Evolutionary conservation across 2,329 filamentous ascomycete species (phyloP).

Genomic region (Aspergillus fijiensis): DNA sequence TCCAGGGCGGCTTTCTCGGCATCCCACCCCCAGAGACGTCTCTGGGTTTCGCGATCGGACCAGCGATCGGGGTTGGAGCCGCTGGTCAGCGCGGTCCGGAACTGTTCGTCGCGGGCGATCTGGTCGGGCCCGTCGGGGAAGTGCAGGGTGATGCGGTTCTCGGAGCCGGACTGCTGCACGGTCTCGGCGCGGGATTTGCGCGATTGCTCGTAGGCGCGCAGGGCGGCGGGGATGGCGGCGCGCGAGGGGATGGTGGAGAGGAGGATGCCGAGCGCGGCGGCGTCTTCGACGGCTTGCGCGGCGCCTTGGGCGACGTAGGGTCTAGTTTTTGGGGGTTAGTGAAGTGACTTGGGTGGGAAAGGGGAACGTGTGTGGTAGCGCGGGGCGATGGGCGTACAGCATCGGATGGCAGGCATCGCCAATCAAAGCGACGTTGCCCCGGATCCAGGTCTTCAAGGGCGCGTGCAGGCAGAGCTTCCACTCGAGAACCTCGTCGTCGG

Average conservation of each 20-base stretch:
- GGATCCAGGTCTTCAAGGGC: slow-evolving; percentile 37
- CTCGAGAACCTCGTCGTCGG: slow-evolving; percentile 50
- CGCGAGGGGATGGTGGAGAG: slow-evolving; percentile 33
- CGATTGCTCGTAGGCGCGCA: slow-evolving; percentile 39
- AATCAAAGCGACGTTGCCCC: slow-evolving; percentile 39
- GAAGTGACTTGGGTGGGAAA: background rate
- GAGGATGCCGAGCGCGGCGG: slow-evolving; percentile 35
- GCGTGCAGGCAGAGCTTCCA: slow-evolving; percentile 39
- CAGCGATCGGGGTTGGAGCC: slow-evolving; percentile 59
- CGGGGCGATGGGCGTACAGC: slow-evolving; percentile 29
- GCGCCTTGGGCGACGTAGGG: slow-evolving; percentile 47
- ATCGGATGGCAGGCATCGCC: slow-evolving; percentile 49
- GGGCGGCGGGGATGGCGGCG: slow-evolving; percentile 34
- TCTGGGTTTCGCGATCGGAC: slow-evolving; percentile 64
- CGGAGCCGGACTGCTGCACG: slow-evolving; percentile 38
- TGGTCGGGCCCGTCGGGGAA: slow-evolving; percentile 43
- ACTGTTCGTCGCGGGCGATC: slow-evolving; percentile 42
- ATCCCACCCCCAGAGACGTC: slow-evolving; percentile 43
- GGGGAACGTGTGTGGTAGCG: background rate
- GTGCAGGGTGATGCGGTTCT: slow-evolving; percentile 40
- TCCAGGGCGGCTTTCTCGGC: slow-evolving; percentile 34
- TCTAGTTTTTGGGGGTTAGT: background rate
- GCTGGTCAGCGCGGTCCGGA: slow-evolving; percentile 26
- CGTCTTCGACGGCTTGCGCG: slow-evolving; percentile 49
- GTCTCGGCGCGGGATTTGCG: slow-evolving; percentile 42